A percentile compares a stretch with the other conserved stretches of the same genome.
These are phyloP conservation scores for Cystobasidium sp. DNA, from an alignment of 1,284 basidiomycete genomes.

Conservation along the genomic window DNA sequence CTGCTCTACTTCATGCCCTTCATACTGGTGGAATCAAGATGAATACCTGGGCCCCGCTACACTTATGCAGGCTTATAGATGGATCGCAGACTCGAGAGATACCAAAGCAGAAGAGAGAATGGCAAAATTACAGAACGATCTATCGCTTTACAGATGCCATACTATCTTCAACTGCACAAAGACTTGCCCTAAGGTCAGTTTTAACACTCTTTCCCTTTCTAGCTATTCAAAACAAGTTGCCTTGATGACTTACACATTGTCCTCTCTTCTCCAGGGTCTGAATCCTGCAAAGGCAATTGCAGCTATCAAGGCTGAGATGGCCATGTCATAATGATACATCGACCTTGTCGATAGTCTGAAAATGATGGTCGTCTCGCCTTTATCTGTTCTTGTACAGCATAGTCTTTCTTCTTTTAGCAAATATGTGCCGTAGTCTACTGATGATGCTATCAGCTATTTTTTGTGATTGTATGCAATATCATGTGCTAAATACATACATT, in stretches of 20 bases:
- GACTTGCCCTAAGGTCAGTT: conserved; percentile 49
- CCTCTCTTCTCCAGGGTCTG: conserved; percentile 64
- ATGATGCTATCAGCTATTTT: background rate
- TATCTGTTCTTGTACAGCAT: background rate
- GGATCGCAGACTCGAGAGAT: conserved; percentile 97
- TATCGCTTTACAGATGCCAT: conserved; percentile 77
- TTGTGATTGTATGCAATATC: conserved; percentile 15
- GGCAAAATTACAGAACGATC: conserved; percentile 90
- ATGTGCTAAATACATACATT: background rate
- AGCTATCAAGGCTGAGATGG: conserved; percentile 48
- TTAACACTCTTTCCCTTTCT: background rate
- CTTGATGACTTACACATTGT: conserved; percentile 92
- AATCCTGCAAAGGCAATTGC: conserved; percentile 69
- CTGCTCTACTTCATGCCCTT: conserved; percentile 93
- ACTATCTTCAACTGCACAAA: conserved; percentile 74
- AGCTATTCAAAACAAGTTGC: conserved; percentile 62
- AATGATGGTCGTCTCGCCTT: background rate
- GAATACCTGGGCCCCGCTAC: conserved; percentile 97
- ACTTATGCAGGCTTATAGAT: conserved; percentile 78
- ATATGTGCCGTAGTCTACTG: conserved; percentile 1
- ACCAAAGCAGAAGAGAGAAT: conserved; percentile 77
- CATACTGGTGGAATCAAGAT: conserved; percentile 99
- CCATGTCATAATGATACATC: conserved; percentile 39
- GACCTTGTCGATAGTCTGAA: no score
- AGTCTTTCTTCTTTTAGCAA: background rate